These are phyloP conservation scores for Juncus inflexus DNA, from an alignment of 176 grass and related monocot species.

Conservation along the genomic window DNA sequence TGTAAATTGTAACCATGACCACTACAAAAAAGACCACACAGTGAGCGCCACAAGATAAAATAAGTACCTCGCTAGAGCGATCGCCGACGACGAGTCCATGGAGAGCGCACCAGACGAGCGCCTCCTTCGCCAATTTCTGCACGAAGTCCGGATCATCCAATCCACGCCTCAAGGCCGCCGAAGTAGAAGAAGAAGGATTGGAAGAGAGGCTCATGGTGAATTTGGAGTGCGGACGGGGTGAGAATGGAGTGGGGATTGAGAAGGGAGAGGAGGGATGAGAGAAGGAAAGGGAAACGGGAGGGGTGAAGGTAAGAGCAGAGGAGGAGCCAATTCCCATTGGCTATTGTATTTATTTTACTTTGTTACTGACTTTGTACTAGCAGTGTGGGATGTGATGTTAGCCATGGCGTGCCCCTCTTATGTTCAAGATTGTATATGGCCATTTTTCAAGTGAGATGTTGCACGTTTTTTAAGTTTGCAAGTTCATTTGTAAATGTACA, in stretches of 20 bases:
- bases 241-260: conserved; percentile 3
- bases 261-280: not conserved
- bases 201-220: conserved; percentile 19
- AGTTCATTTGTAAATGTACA: too few species aligned
- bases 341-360: too few species aligned
- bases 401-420: too few species aligned
- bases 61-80: conserved; percentile 37
- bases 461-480: too few species aligned
- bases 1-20: too few species aligned
- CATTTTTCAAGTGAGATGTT: too few species aligned
- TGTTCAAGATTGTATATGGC: too few species aligned
- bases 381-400: too few species aligned
- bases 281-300: conserved; percentile 7
- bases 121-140: conserved; percentile 40
- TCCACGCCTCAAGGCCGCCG: not conserved
- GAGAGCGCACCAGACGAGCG: conserved; percentile 49
- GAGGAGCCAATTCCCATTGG: conserved; percentile 17
- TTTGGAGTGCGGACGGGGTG: not conserved
- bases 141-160: not conserved
- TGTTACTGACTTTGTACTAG: too few species aligned
- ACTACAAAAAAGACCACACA: not conserved
- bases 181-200: not conserved
- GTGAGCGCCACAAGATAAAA: not conserved
- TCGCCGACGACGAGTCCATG: conserved; percentile 72
- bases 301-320: conserved; percentile 23